Percentiles rank a stretch among this genome's conserved stretches.
These are phyloP conservation scores for Marasmius fiardii DNA, from an alignment of 1,284 basidiomycete species.

Conservation along the genomic window DNA sequence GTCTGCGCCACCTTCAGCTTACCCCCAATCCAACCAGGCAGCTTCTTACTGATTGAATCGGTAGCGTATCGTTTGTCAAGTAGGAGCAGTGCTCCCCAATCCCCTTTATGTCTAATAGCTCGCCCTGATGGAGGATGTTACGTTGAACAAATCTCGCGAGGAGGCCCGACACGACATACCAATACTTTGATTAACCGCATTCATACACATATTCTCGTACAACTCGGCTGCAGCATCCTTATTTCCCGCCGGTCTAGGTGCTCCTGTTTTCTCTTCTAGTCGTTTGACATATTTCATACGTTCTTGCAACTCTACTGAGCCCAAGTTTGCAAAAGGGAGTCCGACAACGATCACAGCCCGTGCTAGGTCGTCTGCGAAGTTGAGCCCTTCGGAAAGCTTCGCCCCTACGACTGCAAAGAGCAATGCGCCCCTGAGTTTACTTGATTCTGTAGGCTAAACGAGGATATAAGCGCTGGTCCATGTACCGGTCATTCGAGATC, in stretches of 20 bases:
- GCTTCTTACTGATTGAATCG: conserved; percentile 64
- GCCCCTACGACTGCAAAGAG: conserved; percentile 95
- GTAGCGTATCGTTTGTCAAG: conserved; percentile 79
- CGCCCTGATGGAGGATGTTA: conserved; percentile 51
- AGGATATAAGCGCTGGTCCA: neutral
- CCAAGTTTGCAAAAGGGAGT: conserved; percentile 90
- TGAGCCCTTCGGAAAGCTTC: conserved; percentile 95
- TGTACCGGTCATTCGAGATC: neutral
- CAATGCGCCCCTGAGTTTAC: conserved; percentile 56
- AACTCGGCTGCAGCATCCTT: conserved; percentile 80
- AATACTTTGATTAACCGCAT: conserved; percentile 95
- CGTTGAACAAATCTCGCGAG: conserved; percentile 4
- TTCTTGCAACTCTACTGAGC: conserved; percentile 89
- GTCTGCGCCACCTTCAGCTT: conserved; percentile 58
- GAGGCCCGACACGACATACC: conserved; percentile 47
- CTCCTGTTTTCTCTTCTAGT: conserved; percentile 38
- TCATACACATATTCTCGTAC: conserved; percentile 95
- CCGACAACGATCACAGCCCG: conserved; percentile 89
- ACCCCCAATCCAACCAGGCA: conserved; percentile 86
- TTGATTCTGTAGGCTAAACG: neutral
- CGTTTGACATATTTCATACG: conserved; percentile 84
- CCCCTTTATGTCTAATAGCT: conserved; percentile 83
- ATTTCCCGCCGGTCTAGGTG: conserved; percentile 34
- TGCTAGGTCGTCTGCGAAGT: conserved; percentile 90
- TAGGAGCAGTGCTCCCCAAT: conserved; percentile 87